Evolutionary conservation across 1,284 basidiomycete genomes (phyloP).

Genomic region (Ceratobasidium sp.): DNA sequence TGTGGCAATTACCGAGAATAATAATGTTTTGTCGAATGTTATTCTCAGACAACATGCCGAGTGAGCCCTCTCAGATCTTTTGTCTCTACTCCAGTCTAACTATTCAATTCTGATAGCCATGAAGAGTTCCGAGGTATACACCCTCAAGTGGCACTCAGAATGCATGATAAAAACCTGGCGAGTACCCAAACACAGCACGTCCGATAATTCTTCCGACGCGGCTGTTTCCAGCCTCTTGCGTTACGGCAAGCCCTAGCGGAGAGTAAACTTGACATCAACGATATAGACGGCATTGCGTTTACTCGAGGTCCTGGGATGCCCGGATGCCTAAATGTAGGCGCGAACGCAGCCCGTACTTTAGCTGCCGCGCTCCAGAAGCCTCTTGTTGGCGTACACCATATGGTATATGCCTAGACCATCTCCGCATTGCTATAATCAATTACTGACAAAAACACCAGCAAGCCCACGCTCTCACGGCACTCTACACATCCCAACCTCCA

Average conservation of each 20-base stretch:
- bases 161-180: slow-evolving; percentile 74
- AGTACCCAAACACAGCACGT: slow-evolving; percentile 46
- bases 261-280: slow-evolving; percentile 62
- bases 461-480: slow-evolving; percentile 88
- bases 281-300: slow-evolving; percentile 87
- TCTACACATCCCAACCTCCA: slow-evolving; percentile 68
- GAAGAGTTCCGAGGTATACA: slow-evolving; percentile 81
- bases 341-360: slow-evolving; percentile 79
- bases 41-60: slow-evolving; percentile 78
- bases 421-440: slow-evolving; percentile 14
- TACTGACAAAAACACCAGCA: slow-evolving; percentile 61
- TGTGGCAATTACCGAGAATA: slow-evolving; percentile 75
- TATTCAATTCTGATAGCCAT: slow-evolving; percentile 57
- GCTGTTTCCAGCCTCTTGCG: slow-evolving; percentile 68
- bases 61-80: slow-evolving; percentile 53
- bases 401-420: slow-evolving; percentile 62
- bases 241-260: slow-evolving; percentile 71
- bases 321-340: slow-evolving; percentile 78
- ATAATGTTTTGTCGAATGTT: slow-evolving; percentile 77
- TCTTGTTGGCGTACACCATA: slow-evolving; percentile 89
- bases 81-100: slow-evolving; percentile 4
- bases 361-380: slow-evolving; percentile 80
- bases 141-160: slow-evolving; percentile 74
- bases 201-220: not conserved
- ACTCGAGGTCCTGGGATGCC: slow-evolving; percentile 84